Evolutionary conservation across 805 yeast genomes (phyloP), one percentile per base, ranked within the genome.

Genomic region (Kregervanrija pseudodelftensis): DNA sequence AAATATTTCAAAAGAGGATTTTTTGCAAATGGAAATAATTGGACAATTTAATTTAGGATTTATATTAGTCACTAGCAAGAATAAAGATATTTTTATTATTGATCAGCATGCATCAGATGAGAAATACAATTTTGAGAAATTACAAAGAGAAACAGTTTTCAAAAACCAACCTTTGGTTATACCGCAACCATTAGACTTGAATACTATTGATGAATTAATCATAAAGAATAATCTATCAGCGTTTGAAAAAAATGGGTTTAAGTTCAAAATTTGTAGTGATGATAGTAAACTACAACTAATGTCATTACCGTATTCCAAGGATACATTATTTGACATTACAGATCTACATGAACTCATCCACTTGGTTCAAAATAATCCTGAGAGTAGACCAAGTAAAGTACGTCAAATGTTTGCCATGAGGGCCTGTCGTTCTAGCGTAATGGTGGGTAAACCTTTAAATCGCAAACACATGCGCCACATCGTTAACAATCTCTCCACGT

Each of bases 41-140:
- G 99, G 99, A 0, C 99, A 93, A 64, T 93, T 93, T 66, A 93
- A 93, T 60, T 65, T 85, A n/a, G 99, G 98, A 0, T 93, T 93
- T 54, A 87, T 93, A n/a, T 59, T 90, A 14, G 93, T 86, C 0
- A 73, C 77, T 2, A 69, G 80, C 41, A 61, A 63, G n/a, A 57
- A 60, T 3, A 59, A 59, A 3, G 52, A 59, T n/a, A 55, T 91
- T 31, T 90, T 93, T 55, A 90, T 93, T 32, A 74, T 93, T 40
- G 99, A 93, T 61, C 99, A 93, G 63, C 99, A 93, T 67, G 99
- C 99, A 1, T 85, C 95, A 52, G 99, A 93, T 66, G 99, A 93
- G 57, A 93, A 90, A 54, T 88, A 57, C 67, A 93, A 93, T 61
- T 93, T 87, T 67, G 99, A 93, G 61, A 69, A 68, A 40, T 64